Conservation (phyloP, 1,284 basidiomycete genomes). For the Heterobasidion parviporum region DNA sequence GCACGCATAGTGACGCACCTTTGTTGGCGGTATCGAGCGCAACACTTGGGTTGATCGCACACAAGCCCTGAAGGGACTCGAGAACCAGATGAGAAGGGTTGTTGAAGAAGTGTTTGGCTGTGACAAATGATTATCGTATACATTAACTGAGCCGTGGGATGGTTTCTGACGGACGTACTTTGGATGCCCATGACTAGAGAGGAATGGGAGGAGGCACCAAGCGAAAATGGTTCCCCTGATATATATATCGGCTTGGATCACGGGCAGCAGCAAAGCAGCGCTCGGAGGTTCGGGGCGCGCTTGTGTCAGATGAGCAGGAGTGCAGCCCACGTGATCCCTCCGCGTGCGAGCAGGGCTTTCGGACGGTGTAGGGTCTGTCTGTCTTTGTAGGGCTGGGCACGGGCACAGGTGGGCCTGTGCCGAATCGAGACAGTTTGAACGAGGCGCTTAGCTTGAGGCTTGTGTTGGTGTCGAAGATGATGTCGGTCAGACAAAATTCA, state of each 20-base stretch:
- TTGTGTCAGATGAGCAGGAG: not conserved
- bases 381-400: too few relatives aligned
- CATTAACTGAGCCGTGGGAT: not conserved
- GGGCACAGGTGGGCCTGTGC: too few relatives aligned
- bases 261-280: not conserved
- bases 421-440: too few relatives aligned
- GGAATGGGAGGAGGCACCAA: not conserved
- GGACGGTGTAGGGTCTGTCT: too few relatives aligned
- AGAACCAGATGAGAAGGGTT: conserved; percentile 59
- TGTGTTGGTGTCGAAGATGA: too few relatives aligned
- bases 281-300: not conserved
- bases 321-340: not conserved
- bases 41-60: conserved; percentile 62
- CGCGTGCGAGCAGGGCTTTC: not conserved
- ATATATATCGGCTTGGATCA: not conserved
- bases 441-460: too few relatives aligned
- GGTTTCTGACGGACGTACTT: conserved; percentile 11
- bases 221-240: not conserved
- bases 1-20: conserved; percentile 28
- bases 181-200: conserved; percentile 17
- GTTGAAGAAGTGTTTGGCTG: conserved; percentile 74
- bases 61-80: conserved; percentile 72
- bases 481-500: too few relatives aligned
- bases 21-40: conserved; percentile 60
- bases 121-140: not conserved